Percentiles rank a stretch among this genome's conserved stretches.
Evolutionary conservation across 164 flowering plant genomes (phyloP).

Genomic region (Warburgia ugandensis): DNA sequence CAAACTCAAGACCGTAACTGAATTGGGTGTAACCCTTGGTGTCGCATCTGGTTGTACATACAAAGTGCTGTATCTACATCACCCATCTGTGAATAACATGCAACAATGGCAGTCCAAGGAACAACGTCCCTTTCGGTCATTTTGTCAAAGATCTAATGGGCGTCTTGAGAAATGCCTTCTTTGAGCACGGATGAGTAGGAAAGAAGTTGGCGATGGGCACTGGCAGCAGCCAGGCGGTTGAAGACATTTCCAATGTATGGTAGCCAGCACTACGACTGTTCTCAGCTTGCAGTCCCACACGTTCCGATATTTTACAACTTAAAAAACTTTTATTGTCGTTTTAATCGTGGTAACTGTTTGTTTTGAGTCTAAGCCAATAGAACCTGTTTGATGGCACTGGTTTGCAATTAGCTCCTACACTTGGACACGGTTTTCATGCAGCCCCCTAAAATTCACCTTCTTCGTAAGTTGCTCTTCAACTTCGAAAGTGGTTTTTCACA

Average conservation of each 20-base stretch:
- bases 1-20: slow-evolving; percentile 55
- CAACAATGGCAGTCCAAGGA: slow-evolving; percentile 72
- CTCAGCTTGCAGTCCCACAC: too few species aligned
- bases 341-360: too few species aligned
- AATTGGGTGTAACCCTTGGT: slow-evolving; percentile 39
- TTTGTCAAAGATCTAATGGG: slow-evolving; percentile 50
- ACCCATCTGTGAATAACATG: slow-evolving; percentile 48
- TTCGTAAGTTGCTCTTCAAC: too few species aligned
- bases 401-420: too few species aligned
- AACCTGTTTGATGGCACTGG: too few species aligned
- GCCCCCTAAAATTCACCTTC: too few species aligned
- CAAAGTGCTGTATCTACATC: slow-evolving; percentile 32
- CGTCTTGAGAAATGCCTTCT: slow-evolving; percentile 29
- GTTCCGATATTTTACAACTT: too few species aligned
- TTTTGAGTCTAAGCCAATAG: too few species aligned
- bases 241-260: slow-evolving; percentile 6
- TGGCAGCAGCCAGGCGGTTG: neutral
- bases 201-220: neutral
- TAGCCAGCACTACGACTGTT: too few species aligned
- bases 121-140: slow-evolving; percentile 64
- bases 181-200: slow-evolving; percentile 44
- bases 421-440: too few species aligned
- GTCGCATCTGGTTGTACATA: slow-evolving; percentile 47
- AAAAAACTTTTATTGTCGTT: too few species aligned
- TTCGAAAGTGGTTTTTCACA: too few species aligned